A percentile compares a stretch with the other conserved stretches of the same genome.
These are phyloP conservation scores for Urtica urens DNA, from an alignment of 306 rosid species.

Conservation along the genomic window DNA sequence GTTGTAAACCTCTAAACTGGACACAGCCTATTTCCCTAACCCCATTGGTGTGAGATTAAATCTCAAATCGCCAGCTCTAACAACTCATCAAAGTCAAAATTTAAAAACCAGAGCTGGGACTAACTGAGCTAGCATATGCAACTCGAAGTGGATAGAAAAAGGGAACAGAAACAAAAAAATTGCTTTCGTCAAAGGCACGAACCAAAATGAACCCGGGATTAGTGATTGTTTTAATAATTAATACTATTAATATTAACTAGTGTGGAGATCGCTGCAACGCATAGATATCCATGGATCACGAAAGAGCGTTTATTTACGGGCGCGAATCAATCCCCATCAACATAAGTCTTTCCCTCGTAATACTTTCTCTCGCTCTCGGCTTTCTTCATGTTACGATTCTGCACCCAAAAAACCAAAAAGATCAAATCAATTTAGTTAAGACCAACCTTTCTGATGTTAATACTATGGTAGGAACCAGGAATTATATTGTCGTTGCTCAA, in stretches of 20 bases:
- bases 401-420: conserved; percentile 13
- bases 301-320: not conserved
- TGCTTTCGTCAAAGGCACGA: not conserved
- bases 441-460: too few species aligned
- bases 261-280: too few species aligned
- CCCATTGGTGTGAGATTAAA: conserved; percentile 4
- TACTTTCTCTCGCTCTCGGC: conserved; percentile 75
- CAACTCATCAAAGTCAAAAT: not conserved
- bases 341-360: conserved; percentile 52
- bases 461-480: too few species aligned
- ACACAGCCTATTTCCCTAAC: conserved; percentile 9
- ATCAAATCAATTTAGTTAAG: not conserved
- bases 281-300: too few species aligned
- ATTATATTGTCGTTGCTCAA: too few species aligned
- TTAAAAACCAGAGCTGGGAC: too few species aligned
- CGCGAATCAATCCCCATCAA: conserved; percentile 56
- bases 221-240: too few species aligned
- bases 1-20: not conserved
- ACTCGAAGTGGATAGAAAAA: not conserved
- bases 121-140: conserved; percentile 2
- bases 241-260: too few species aligned
- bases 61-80: conserved; percentile 1
- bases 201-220: conserved; percentile 6
- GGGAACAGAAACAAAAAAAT: not conserved
- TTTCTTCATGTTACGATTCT: conserved; percentile 87